Evolutionary conservation across 495 filamentous ascomycete genomes (phyloP).

Genomic region (Elasticomyces elasticus): DNA sequence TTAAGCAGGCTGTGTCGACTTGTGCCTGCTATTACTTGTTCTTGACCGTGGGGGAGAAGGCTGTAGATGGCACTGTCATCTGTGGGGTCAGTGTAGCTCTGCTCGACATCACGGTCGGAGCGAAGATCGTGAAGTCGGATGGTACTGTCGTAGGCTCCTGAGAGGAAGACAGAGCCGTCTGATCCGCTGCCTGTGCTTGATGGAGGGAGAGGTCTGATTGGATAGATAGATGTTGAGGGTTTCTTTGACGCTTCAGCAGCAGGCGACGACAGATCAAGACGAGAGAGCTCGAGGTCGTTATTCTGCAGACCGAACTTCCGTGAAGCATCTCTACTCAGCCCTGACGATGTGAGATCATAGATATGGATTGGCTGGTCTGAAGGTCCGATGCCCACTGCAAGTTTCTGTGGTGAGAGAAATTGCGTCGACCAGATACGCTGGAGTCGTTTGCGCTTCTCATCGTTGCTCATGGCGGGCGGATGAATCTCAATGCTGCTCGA

Average conservation of each 20-base stretch:
- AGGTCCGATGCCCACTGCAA: constrained; percentile 44
- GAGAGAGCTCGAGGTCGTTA: not conserved
- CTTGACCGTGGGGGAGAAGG: constrained; percentile 44
- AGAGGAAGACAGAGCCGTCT: constrained; percentile 47
- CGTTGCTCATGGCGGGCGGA: constrained; percentile 10
- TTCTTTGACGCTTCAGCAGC: constrained; percentile 1
- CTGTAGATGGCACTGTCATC: constrained; percentile 51
- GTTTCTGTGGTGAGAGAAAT: constrained; percentile 39
- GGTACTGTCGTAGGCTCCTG: constrained; percentile 51
- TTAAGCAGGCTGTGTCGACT: constrained; percentile 50
- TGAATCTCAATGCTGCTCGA: constrained; percentile 32
- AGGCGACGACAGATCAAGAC: not conserved
- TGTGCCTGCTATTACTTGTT: constrained; percentile 49
- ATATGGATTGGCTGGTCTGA: constrained; percentile 39
- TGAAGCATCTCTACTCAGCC: constrained; percentile 31
- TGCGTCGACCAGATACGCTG: constrained; percentile 41
- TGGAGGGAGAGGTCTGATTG: constrained; percentile 41
- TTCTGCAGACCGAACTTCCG: constrained; percentile 33
- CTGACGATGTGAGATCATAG: constrained; percentile 38
- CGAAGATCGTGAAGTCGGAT: constrained; percentile 62
- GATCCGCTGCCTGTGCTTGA: constrained; percentile 19
- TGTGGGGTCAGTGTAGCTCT: constrained; percentile 45
- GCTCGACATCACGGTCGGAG: constrained; percentile 38
- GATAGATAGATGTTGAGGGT: constrained; percentile 34
- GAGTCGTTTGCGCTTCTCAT: constrained; percentile 6